These are phyloP conservation scores for Sarocladium oryzae DNA, from an alignment of 2,329 filamentous ascomycete genomes.

Conservation along the genomic window DNA sequence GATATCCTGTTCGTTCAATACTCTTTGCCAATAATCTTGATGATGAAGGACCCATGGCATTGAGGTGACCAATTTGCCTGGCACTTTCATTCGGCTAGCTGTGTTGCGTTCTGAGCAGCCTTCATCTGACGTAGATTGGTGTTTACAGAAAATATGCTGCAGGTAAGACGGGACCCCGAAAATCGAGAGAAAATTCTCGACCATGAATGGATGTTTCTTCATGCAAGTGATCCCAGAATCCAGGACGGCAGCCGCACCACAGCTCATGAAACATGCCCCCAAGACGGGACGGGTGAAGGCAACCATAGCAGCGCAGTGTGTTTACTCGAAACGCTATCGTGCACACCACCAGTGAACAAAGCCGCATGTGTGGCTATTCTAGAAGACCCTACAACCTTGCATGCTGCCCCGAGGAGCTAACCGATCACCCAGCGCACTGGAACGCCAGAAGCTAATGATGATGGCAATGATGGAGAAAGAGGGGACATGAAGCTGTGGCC, in stretches of 20 bases:
- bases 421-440: not conserved
- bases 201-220: no score
- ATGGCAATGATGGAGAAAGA: not conserved
- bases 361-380: not conserved
- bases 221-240: not conserved
- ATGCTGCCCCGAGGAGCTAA: not conserved
- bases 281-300: not conserved
- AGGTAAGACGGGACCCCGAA: no score
- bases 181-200: not conserved
- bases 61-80: no score
- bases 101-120: no score
- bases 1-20: not conserved
- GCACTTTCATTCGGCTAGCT: not conserved
- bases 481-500: no score
- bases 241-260: slow-evolving; percentile 4
- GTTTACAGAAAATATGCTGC: no score
- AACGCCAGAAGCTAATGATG: not conserved
- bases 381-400: not conserved
- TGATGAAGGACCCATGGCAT: no score
- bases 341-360: not conserved
- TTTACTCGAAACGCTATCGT: no score
- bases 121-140: no score
- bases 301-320: no score
- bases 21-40: no score
- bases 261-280: not conserved